These are phyloP conservation scores for Prototheca cutis DNA, from an alignment of 163 green algal genomes.

Conservation along the genomic window DNA sequence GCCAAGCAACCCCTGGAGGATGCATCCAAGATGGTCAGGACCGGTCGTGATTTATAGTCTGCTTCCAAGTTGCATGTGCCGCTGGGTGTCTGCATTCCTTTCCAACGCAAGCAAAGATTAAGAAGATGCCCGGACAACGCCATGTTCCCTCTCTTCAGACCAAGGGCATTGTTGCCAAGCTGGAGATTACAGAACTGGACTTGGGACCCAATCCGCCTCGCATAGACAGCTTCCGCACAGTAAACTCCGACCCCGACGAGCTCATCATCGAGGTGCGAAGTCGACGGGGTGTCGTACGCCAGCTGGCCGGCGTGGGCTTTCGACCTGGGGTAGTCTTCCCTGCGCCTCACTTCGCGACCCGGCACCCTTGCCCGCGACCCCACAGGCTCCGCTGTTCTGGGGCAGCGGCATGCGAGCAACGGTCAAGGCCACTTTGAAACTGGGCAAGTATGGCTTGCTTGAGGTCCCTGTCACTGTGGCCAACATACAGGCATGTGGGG, in stretches of 20 bases:
- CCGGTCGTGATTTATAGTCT: too few species aligned
- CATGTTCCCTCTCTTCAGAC: neutral
- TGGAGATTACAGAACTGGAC: slow-evolving; percentile 41
- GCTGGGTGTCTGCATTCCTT: too few species aligned
- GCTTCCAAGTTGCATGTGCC: too few species aligned
- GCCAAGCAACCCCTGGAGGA: slow-evolving; percentile 32
- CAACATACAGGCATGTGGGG: slow-evolving; percentile 30
- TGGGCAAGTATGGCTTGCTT: slow-evolving; percentile 9
- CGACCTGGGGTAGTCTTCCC: too few species aligned
- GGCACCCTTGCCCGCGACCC: neutral
- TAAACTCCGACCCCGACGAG: slow-evolving; percentile 32
- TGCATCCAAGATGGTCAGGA: slow-evolving; percentile 8
- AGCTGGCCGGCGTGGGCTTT: too few species aligned
- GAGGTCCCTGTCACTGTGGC: slow-evolving; percentile 49
- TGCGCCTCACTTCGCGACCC: too few species aligned
- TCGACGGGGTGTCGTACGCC: neutral
- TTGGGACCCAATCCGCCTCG: slow-evolving; percentile 32
- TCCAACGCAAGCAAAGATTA: too few species aligned
- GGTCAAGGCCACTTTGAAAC: slow-evolving; percentile 29
- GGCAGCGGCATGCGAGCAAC: slow-evolving; percentile 32
- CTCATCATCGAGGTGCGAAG: slow-evolving; percentile 27
- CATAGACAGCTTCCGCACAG: slow-evolving; percentile 30
- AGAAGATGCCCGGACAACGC: neutral
- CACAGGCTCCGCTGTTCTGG: slow-evolving; percentile 33
- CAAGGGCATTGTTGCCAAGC: neutral